Conservation (phyloP, 2,329 filamentous ascomycete genomes). For the Drechslerella coelobrocha region DNA sequence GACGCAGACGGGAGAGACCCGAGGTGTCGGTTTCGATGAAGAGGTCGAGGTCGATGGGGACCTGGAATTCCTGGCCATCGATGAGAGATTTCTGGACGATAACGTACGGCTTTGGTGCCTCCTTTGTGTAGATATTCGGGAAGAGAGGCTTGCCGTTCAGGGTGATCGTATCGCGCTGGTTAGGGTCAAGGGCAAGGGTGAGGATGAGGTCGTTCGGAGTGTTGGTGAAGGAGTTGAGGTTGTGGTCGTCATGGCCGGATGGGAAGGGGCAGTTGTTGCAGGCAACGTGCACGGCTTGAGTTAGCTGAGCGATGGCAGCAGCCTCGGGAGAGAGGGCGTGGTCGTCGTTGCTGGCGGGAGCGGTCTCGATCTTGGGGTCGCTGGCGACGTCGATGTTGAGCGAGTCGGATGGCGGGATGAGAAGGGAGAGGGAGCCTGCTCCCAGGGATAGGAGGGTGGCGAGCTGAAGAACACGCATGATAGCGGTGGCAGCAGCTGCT, state of each 20-base stretch:
- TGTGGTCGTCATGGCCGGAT: slow-evolving; percentile 4
- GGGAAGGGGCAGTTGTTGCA: slow-evolving; percentile 47
- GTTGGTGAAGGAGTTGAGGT: slow-evolving; percentile 13
- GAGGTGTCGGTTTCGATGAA: slow-evolving; percentile 44
- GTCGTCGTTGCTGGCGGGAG: too few species aligned
- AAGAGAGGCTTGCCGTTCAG: slow-evolving; percentile 37
- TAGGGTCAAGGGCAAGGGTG: slow-evolving; percentile 30
- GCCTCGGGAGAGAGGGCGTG: slow-evolving; percentile 38
- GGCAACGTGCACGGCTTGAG: slow-evolving; percentile 25
- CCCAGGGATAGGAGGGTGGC: slow-evolving; percentile 43
- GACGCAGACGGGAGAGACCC: slow-evolving; percentile 46
- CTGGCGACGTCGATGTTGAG: slow-evolving; percentile 19
- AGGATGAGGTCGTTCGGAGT: slow-evolving; percentile 33
- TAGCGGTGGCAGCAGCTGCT: too few species aligned
- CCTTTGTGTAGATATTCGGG: slow-evolving; percentile 32
- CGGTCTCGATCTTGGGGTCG: too few species aligned
- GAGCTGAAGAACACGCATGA: slow-evolving; percentile 42
- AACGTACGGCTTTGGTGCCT: slow-evolving; percentile 16
- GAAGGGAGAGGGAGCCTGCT: slow-evolving; percentile 48
- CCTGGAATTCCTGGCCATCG: slow-evolving; percentile 25
- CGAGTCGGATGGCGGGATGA: slow-evolving; percentile 38
- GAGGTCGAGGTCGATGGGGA: slow-evolving; percentile 45
- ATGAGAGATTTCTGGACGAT: slow-evolving; percentile 32
- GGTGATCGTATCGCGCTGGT: slow-evolving; percentile 32
- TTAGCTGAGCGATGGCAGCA: slow-evolving; percentile 29